These are phyloP conservation scores for Tritrichomonas foetus DNA, from an alignment of 208 protist genomes.

Conservation along the genomic window DNA sequence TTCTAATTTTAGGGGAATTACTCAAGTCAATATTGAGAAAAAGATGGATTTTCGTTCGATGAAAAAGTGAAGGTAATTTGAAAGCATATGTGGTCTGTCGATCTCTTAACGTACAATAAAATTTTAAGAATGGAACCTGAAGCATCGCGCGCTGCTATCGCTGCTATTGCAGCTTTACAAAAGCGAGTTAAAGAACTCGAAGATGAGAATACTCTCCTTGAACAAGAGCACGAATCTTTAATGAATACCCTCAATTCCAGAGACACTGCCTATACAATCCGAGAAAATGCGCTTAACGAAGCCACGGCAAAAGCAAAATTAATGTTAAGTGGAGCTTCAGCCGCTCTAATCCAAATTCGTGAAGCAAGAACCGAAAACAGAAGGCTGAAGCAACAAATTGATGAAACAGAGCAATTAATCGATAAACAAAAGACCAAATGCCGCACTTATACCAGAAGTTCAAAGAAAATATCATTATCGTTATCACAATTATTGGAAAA, in stretches of 20 bases:
- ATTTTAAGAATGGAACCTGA: background rate
- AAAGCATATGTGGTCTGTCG: too few species aligned
- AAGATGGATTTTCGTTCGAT: too few species aligned
- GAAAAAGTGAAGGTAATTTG: too few species aligned
- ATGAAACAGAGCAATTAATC: background rate
- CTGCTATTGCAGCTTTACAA: conserved; percentile 7
- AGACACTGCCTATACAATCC: background rate
- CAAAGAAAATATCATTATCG: background rate
- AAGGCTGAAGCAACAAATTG: background rate
- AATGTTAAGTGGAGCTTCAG: background rate
- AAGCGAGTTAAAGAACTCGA: background rate
- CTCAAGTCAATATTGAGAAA: too few species aligned
- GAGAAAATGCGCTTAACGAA: background rate
- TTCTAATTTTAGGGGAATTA: too few species aligned
- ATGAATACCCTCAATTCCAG: background rate
- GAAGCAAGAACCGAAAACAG: background rate
- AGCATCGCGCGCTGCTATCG: background rate
- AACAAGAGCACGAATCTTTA: background rate
- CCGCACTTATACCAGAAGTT: background rate
- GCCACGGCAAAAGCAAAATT: background rate
- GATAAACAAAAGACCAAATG: background rate
- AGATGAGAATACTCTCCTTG: background rate
- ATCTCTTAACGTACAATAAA: background rate
- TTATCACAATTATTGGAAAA: background rate
- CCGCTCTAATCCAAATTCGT: background rate